Conservation (phyloP, 2,329 filamentous ascomycete genomes). For the Dissoconium aciculare region DNA sequence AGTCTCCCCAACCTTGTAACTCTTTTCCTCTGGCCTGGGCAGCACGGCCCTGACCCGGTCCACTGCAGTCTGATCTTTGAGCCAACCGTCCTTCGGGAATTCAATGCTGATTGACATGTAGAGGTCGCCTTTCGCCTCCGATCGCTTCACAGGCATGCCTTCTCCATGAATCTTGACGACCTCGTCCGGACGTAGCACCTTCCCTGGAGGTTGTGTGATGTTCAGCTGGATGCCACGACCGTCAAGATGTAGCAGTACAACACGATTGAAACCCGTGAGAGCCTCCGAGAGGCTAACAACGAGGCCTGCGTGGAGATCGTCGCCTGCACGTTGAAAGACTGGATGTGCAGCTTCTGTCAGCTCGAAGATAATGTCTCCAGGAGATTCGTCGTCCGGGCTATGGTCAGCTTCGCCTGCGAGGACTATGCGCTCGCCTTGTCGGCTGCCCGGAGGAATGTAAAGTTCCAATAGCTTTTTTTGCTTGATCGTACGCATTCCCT, state of each 20-base stretch:
- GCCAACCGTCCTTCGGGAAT: conserved; percentile 80
- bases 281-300: conserved; percentile 72
- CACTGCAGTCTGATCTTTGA: conserved; percentile 52
- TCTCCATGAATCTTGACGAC: conserved; percentile 75
- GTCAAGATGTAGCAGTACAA: conserved; percentile 84
- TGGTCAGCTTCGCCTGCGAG: conserved; percentile 92
- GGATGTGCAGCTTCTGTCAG: conserved; percentile 70
- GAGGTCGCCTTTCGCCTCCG: conserved; percentile 69
- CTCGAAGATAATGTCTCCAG: conserved; percentile 86
- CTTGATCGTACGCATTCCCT: conserved; percentile 65
- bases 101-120: conserved; percentile 75
- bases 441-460: conserved; percentile 74
- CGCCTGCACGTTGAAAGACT: conserved; percentile 64
- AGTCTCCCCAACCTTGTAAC: conserved; percentile 30
- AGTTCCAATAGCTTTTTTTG: conserved; percentile 92
- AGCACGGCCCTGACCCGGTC: conserved; percentile 60
- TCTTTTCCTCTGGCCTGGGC: conserved; percentile 36
- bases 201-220: conserved; percentile 54
- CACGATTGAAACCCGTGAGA: conserved; percentile 74
- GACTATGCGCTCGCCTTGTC: conserved; percentile 73
- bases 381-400: conserved; percentile 70
- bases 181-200: conserved; percentile 69
- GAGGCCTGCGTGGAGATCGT: conserved; percentile 70
- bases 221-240: conserved; percentile 75
- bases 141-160: conserved; percentile 86